phyloP scores from a whole-genome alignment of 139 green algal genomes.

The Tetraselmis chui region DNA sequence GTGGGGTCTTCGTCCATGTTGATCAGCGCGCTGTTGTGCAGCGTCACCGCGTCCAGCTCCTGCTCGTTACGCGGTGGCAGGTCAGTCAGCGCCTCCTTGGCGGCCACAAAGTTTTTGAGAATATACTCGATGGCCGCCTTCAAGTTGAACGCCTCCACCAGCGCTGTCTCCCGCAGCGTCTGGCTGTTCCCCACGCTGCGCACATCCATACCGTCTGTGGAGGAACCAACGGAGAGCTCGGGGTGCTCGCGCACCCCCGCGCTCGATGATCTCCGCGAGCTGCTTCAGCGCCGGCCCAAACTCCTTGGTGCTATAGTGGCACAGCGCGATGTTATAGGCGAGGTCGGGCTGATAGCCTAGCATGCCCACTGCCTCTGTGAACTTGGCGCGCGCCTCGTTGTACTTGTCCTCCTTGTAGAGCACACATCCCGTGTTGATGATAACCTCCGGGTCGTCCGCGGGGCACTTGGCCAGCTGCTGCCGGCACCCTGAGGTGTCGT shows the following conservation, averaged over 20 bases:
- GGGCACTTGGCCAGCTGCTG: conserved; percentile 53
- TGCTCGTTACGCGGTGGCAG: conserved; percentile 71
- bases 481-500: conserved; percentile 62
- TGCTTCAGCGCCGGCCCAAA: conserved; percentile 67
- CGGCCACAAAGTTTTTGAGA: conserved; percentile 63
- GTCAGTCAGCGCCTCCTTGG: conserved; percentile 66
- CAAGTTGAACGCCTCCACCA: conserved; percentile 88
- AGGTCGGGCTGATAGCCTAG: conserved; percentile 51
- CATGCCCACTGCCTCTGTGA: conserved; percentile 43
- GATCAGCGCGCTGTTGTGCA: conserved; percentile 84
- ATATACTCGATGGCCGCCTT: conserved; percentile 77
- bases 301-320: conserved; percentile 71
- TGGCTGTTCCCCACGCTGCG: conserved; percentile 78
- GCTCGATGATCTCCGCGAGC: conserved; percentile 78
- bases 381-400: conserved; percentile 50
- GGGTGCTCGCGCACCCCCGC: conserved; percentile 68
- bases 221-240: conserved; percentile 73
- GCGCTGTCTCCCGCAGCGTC: conserved; percentile 65
- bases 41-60: conserved; percentile 81
- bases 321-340: conserved; percentile 76
- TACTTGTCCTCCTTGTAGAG: conserved; percentile 66
- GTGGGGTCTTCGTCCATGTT: conserved; percentile 60
- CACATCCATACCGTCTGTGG: conserved; percentile 58
- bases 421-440: conserved; percentile 61
- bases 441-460: conserved; percentile 40